Evolutionary conservation across 2,329 filamentous ascomycete species (phyloP), one percentile per base, ranked within the genome.

Genomic region (Leptographium radiaticola): DNA sequence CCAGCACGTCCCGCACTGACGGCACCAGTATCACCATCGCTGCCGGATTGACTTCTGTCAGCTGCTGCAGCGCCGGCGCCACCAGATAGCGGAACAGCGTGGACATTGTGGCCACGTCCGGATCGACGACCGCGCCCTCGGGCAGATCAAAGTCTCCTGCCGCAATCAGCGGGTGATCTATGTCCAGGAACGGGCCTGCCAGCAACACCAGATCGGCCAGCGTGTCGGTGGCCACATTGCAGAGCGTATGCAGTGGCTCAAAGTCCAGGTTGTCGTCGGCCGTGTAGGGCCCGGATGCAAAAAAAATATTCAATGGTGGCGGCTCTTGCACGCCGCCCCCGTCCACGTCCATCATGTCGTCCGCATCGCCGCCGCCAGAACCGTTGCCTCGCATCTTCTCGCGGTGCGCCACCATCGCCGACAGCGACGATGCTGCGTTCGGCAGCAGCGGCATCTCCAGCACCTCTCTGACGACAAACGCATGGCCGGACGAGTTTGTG

Each of bases 211-310:
- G 80, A 65, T 98, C 93, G 12, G 84, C 86, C 59, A 80, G 83
- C 25, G 76, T 79, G 59, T 88, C 81, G 16, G 81, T 82, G 10
- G 90, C 89, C 62, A 84, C 83, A 60, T 79, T 77, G 65, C 91
- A 91, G 16, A 98, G 76, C 34, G 87, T 81, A 62, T 89, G 83
- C 2, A 98, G 73, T 9, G 91, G 86, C 62, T 94, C 87, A 64
- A 90, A 98, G 59, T 89, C 86, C 47, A 98, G 81, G 63, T 94
- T 94, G 62, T 91, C 87, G 61, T 97, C 90, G 3, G 89, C 82
- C 0, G 90, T 95, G 68, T 94, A 98, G 0, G 93, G 93, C 0
- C 93, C 93, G 0, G 89, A 80, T 2, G 86, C 88, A 55, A 91
- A 76, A 40, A 96, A 68, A 51, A 95, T 73, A 61, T 78, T 89